phyloP scores from a whole-genome alignment of 345 rosid species.

The Cardiospermum halicacabum region DNA sequence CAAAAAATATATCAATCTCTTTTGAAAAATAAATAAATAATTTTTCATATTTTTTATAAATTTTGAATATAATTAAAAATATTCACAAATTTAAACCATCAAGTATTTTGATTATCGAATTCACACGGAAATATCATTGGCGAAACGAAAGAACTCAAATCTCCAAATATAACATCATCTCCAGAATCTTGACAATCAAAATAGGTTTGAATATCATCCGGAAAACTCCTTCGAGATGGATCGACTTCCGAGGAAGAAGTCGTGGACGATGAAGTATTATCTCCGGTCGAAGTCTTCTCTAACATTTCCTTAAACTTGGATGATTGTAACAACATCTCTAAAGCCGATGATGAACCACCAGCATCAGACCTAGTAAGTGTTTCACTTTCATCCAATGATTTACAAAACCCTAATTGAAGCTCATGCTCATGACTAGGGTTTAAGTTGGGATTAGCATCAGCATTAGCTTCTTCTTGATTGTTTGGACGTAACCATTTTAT shows the following conservation, averaged over 20 bases:
- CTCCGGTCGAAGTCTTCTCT: slow-evolving; percentile 35
- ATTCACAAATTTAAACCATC: not conserved
- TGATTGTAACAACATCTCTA: slow-evolving; percentile 43
- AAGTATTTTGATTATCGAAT: slow-evolving; percentile 17
- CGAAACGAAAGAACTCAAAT: slow-evolving; percentile 26
- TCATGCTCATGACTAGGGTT: not conserved
- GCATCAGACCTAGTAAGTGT: not conserved
- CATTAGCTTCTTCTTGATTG: not conserved
- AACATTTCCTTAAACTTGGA: slow-evolving; percentile 56
- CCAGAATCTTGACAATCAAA: slow-evolving; percentile 33
- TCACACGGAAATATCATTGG: slow-evolving; percentile 28
- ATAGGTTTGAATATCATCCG: slow-evolving; percentile 41
- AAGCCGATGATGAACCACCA: slow-evolving; percentile 28
- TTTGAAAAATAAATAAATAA: not conserved
- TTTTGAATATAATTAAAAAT: not conserved
- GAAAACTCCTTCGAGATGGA: slow-evolving; percentile 35
- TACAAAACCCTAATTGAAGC: not conserved
- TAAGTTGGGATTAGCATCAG: not conserved
- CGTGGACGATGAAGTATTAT: slow-evolving; percentile 21
- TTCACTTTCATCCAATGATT: not conserved
- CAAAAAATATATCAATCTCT: slow-evolving; percentile 1
- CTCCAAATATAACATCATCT: slow-evolving; percentile 36
- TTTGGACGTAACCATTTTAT: slow-evolving; percentile 39
- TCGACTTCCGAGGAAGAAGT: slow-evolving; percentile 23
- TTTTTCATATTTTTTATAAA: not conserved